phyloP scores from a whole-genome alignment of 495 filamentous ascomycete genomes.

The Diplogelasinospora grovesii region DNA sequence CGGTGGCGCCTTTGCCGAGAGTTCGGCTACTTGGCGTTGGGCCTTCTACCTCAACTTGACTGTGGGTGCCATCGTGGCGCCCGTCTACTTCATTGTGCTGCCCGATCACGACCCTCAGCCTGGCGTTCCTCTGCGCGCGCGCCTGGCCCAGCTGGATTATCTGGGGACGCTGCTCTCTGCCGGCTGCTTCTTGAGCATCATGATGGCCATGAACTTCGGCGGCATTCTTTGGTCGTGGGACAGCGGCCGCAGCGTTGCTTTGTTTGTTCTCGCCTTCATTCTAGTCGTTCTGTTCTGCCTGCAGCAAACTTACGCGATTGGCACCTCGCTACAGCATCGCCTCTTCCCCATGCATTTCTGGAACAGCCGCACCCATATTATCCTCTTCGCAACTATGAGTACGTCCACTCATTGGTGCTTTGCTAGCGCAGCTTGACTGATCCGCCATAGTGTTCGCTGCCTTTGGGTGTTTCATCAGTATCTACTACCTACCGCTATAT shows the following conservation, averaged over 20 bases:
- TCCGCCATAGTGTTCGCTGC: too few relatives aligned
- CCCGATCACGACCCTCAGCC: slow-evolving; percentile 41
- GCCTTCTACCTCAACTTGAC: slow-evolving; percentile 66
- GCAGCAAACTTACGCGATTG: slow-evolving; percentile 44
- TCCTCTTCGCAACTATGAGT: slow-evolving; percentile 39
- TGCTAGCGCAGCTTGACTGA: too few relatives aligned
- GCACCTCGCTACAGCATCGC: slow-evolving; percentile 39
- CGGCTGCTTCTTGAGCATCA: slow-evolving; percentile 32
- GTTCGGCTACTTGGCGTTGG: slow-evolving; percentile 51
- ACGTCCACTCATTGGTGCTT: too few relatives aligned
- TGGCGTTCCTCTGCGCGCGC: slow-evolving; percentile 21
- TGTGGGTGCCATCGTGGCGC: slow-evolving; percentile 47
- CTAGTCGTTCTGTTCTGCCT: slow-evolving; percentile 41
- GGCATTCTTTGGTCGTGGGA: slow-evolving; percentile 50
- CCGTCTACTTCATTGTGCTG: slow-evolving; percentile 51
- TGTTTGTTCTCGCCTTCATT: slow-evolving; percentile 44
- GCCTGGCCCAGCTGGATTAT: slow-evolving; percentile 34
- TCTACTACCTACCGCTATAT: slow-evolving; percentile 49
- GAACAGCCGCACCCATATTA: slow-evolving; percentile 27
- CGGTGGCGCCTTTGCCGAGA: slow-evolving; percentile 54
- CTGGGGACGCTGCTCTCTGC: slow-evolving; percentile 35
- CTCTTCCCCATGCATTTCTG: slow-evolving; percentile 51
- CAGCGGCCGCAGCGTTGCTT: slow-evolving; percentile 42
- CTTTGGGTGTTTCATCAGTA: slow-evolving; percentile 34
- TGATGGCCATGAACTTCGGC: slow-evolving; percentile 50